Percentiles rank a stretch among this genome's conserved stretches.
Conservation (phyloP, 108 stramenopile genomes). For the Schizochytrium sp. region DNA sequence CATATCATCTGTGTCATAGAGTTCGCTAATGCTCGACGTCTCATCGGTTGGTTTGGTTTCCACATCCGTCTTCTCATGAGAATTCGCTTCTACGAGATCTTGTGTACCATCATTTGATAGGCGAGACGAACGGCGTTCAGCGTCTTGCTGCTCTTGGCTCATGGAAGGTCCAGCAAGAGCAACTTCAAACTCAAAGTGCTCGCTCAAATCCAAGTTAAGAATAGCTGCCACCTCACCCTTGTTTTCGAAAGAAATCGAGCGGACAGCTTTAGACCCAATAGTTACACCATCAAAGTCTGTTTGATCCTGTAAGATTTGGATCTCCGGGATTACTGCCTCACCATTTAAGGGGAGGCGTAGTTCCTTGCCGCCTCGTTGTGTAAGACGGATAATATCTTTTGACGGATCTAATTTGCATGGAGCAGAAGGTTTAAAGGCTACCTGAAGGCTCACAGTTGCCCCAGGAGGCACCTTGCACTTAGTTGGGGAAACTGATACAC, state of each 20-base stretch:
- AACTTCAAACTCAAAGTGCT: constrained; percentile 69
- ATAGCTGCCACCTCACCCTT: constrained; percentile 68
- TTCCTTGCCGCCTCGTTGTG: constrained; percentile 66
- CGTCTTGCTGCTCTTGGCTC: constrained; percentile 10
- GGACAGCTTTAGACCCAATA: constrained; percentile 64
- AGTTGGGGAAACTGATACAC: not conserved
- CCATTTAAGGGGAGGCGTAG: constrained; percentile 58
- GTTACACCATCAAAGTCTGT: constrained; percentile 61
- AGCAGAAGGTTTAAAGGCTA: constrained; percentile 35
- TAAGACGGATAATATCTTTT: not conserved
- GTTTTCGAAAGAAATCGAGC: constrained; percentile 65
- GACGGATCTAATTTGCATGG: constrained; percentile 59
- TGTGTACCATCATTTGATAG: not conserved
- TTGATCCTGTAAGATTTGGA: constrained; percentile 55
- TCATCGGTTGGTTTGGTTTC: not conserved
- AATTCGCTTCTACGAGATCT: not conserved
- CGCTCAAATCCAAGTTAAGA: constrained; percentile 69
- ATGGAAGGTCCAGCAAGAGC: not conserved
- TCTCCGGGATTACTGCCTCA: constrained; percentile 67
- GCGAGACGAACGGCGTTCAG: not conserved
- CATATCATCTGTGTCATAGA: constrained; percentile 25
- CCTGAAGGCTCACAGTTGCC: not conserved
- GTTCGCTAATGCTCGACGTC: constrained; percentile 44
- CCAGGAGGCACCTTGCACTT: constrained; percentile 20
- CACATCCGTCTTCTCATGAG: too few species aligned